Evolutionary conservation across 1,284 basidiomycete genomes (phyloP).

Genomic region (Cystobasidiaceae sp.): DNA sequence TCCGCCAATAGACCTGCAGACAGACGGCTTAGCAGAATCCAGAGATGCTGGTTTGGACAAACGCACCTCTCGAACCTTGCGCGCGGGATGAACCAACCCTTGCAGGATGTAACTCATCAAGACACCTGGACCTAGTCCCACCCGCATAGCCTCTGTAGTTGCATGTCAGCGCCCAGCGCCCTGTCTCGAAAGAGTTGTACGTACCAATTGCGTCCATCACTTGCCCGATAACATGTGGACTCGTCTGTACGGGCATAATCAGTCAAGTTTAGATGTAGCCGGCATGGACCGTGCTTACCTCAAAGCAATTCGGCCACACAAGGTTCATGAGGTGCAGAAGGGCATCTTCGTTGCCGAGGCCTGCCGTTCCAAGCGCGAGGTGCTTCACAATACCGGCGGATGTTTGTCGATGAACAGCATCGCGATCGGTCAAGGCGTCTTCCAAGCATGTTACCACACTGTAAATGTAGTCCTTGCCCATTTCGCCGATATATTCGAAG

Average conservation of each 20-base stretch:
- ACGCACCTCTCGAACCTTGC: constrained; percentile 81
- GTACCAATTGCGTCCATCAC: constrained; percentile 64
- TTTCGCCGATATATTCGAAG: constrained; percentile 99
- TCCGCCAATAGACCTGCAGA: constrained; percentile 65
- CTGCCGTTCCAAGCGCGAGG: constrained; percentile 91
- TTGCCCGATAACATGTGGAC: constrained; percentile 94
- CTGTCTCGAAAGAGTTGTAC: not conserved
- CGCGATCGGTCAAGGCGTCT: constrained; percentile 94
- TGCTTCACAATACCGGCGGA: constrained; percentile 99
- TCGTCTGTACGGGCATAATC: too few relatives aligned
- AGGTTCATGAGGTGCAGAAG: constrained; percentile 97
- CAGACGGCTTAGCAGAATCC: not conserved
- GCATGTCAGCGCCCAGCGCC: constrained; percentile 30
- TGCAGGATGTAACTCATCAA: constrained; percentile 67
- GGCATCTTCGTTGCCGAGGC: constrained; percentile 94
- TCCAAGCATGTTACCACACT: constrained; percentile 96
- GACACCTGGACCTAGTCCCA: constrained; percentile 89
- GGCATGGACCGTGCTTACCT: too few relatives aligned
- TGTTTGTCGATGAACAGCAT: constrained; percentile 96
- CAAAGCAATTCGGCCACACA: constrained; percentile 98
- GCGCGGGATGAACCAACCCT: constrained; percentile 88
- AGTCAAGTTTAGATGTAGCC: too few relatives aligned
- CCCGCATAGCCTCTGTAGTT: constrained; percentile 91
- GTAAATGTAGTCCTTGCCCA: constrained; percentile 96
- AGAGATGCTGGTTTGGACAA: not conserved